phyloP scores from a whole-genome alignment of 345 rosid species.

The Aquilaria yunnanensis region DNA sequence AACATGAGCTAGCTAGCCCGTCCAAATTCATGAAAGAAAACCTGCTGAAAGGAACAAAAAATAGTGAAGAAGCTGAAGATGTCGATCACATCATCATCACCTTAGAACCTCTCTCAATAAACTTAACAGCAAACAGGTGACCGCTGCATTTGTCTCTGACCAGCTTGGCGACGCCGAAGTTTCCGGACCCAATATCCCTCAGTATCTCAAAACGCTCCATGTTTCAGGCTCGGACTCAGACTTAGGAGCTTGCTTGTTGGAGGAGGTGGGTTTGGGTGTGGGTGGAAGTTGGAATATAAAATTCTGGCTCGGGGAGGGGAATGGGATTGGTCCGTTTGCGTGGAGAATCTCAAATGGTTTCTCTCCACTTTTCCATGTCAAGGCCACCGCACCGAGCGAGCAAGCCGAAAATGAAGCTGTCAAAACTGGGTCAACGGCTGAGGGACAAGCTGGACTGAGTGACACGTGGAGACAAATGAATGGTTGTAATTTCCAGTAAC shows the following conservation, averaged over 20 bases:
- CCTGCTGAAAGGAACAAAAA: neutral
- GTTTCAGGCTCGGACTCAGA: neutral
- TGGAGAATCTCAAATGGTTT: constrained; percentile 12
- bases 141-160: constrained; percentile 55
- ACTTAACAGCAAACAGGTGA: constrained; percentile 69
- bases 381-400: constrained; percentile 6
- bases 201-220: constrained; percentile 77
- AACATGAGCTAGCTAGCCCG: neutral
- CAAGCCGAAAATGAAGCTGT: neutral
- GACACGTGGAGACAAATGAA: constrained; percentile 25
- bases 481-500: constrained; percentile 8
- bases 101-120: constrained; percentile 80
- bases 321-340: neutral
- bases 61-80: neutral
- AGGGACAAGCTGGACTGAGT: neutral
- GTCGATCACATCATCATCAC: constrained; percentile 16
- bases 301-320: neutral
- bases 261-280: no score
- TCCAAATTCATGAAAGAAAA: neutral
- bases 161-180: constrained; percentile 87
- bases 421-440: constrained; percentile 15
- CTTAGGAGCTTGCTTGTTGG: neutral
- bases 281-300: neutral
- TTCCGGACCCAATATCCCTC: constrained; percentile 85
- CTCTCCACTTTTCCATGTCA: constrained; percentile 3